Evolutionary conservation across 148 eudicot species (phyloP), one percentile per base, ranked within the genome.

Genomic region (Fagopyrum homotropicum): DNA sequence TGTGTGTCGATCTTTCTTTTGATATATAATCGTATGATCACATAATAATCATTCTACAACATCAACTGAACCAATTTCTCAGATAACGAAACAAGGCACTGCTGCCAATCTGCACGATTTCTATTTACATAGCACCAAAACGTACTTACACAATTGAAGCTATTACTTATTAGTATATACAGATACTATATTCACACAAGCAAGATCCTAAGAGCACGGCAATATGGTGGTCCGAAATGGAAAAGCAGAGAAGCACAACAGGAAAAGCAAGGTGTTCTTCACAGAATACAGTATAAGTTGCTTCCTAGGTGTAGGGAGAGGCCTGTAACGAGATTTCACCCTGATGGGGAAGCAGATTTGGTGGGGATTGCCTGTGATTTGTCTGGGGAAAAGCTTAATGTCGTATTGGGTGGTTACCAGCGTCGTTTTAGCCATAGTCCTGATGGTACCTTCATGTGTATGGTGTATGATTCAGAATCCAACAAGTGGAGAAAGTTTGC

Each of bases 221-320:
- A 84, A 83, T 40, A 94, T 73, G 5, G 96, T 86, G 82, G 85
- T 86, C 72, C 87, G 83, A 29, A 90, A 95, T 11, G 93, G 80
- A 85, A 87, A 86, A 29, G 97, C 93, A n/a, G 91, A 92, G 74
- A 88, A 90, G 92, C 97, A 95, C 80, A 95, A 77, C 16, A 96
- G 97, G 66, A 95, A 78, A 1, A 92, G 80, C 16, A 90, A 84
- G 79, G 79, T 86, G 85, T 85, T 89, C 88, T 87, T 89, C 76
- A 89, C 96, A 0, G 97, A 84, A 73, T 86, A 72, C 81, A 85
- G 80, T 90, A 66, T 72, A 95, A 75, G 72, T 40, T 86, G 82
- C 92, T 95, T 16, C 98, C 98, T 0, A 85, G 80, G 81, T 82
- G 76, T 74, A 63, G 96, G 77, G 96, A 92, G 75, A 86, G 97